These are phyloP conservation scores for Pythium brachiatum DNA, from an alignment of 352 stramenopile species.

Conservation along the genomic window DNA sequence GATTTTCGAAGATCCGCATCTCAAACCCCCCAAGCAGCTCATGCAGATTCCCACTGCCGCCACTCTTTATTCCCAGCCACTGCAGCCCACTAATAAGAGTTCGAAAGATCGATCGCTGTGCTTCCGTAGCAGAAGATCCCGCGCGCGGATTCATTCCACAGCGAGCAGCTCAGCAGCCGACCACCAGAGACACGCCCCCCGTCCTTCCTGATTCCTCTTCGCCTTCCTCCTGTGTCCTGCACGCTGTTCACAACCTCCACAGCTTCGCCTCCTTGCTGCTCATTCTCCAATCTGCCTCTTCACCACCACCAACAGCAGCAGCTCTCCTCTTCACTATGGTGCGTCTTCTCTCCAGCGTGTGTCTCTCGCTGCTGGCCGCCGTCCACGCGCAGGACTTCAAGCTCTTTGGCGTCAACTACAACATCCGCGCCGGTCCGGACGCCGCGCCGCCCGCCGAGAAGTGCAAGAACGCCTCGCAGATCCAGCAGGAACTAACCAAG, in stretches of 20 bases:
- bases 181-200: background rate
- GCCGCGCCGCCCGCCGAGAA: constrained; percentile 43
- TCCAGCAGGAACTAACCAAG: constrained; percentile 43
- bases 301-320: background rate
- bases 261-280: background rate
- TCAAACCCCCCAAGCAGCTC: background rate
- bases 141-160: background rate
- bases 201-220: background rate
- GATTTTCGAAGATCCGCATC: background rate
- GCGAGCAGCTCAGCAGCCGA: background rate
- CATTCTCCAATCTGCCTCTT: constrained; percentile 1
- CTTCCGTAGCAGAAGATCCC: background rate
- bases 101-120: background rate
- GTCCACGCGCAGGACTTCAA: constrained; percentile 35
- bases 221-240: background rate
- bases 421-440: constrained; percentile 57
- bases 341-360: constrained; percentile 22
- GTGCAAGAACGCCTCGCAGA: constrained; percentile 52
- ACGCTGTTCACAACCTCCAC: too few relatives aligned
- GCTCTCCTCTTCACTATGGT: background rate
- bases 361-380: constrained; percentile 17
- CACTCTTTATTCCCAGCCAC: background rate
- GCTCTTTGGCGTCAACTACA: constrained; percentile 69
- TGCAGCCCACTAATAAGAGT: too few relatives aligned
- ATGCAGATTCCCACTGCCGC: background rate